Conservation (phyloP, 2,329 filamentous ascomycete species). For the Fusarium secorum region DNA sequence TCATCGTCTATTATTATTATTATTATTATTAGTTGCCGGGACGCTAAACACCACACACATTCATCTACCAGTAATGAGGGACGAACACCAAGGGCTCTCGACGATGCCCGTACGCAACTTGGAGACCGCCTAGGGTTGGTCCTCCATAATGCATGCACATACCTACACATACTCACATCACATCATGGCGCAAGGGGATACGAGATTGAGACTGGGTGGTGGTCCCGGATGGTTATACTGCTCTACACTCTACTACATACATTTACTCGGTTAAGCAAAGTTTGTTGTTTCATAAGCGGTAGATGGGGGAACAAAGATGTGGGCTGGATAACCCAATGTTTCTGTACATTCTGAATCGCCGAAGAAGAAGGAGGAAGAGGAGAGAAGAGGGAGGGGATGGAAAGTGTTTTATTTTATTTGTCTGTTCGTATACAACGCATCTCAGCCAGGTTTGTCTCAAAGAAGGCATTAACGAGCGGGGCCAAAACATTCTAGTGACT, state of each 20-base stretch:
- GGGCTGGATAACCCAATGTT: constrained; percentile 32
- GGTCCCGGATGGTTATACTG: constrained; percentile 37
- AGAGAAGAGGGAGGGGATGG: neutral
- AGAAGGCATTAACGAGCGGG: constrained; percentile 38
- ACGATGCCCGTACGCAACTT: constrained; percentile 35
- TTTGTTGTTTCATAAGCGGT: constrained; percentile 29
- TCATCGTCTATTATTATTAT: constrained; percentile 35
- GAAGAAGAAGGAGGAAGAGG: constrained; percentile 14
- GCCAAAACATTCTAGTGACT: constrained; percentile 27
- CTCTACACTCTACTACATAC: constrained; percentile 39
- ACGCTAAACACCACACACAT: constrained; percentile 36
- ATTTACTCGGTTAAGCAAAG: constrained; percentile 37
- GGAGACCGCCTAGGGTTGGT: constrained; percentile 29
- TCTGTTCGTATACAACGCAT: constrained; percentile 41
- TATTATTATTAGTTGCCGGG: constrained; percentile 32
- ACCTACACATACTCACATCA: constrained; percentile 30
- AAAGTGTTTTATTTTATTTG: constrained; percentile 34
- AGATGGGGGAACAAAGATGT: constrained; percentile 18
- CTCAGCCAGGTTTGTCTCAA: constrained; percentile 37
- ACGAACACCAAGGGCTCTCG: constrained; percentile 34
- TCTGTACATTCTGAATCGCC: constrained; percentile 13
- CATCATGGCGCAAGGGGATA: constrained; percentile 40
- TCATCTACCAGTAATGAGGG: constrained; percentile 41
- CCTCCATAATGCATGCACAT: constrained; percentile 20
- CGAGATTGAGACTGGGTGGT: constrained; percentile 37